Evolutionary conservation across 306 rosid species (phyloP), one percentile per base, ranked within the genome.

Genomic region (Fragaria iinumae): DNA sequence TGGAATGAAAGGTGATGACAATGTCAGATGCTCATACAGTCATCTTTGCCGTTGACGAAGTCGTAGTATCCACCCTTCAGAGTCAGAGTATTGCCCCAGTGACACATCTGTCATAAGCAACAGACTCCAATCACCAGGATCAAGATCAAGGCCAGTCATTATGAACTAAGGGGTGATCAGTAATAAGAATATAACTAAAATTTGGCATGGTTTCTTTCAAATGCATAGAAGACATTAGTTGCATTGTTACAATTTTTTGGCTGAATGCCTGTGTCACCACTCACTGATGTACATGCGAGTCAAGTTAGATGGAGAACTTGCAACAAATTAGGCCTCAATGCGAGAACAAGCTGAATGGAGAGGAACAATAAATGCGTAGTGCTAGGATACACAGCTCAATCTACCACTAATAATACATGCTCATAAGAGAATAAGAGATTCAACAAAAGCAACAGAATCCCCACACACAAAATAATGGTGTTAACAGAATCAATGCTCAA

Each of bases 371-470:
- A 57, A 57, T 57, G 65, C 27, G 65, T 57, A 29, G n/a, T 62
- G 67, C 41, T 62, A 14, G 21, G 34, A 63, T 63, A 32, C 69
- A 64, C 69, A 32, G n/a, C 68, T 32, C 43, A 64, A n/a, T 6
- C 69, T 32, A 32, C 16, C n/a, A 69, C 43, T 47, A 25, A 69
- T 29, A 29, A 11, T 45, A 69, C 73, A 69, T 14, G 23, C 57
- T 69, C 55, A 69, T 2, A 25, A 69, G 25, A 27, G 74, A 70
- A 70, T 16, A 27, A 47, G 39, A 70, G 74, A 70, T 48, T 47
- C 73, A 44, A 69, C 55, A 14, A 14, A 47, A 20, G 57, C 62
- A 71, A 71, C 47, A 71, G 44, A 32, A 71, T 32, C 62, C 20
- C 75, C 18, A 69, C 52, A 69, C 17, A 16, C n/a, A 14, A 63